Base-by-base conservation (phyloP, 2,329 filamentous ascomycete genomes). In the Ascochyta koolunga region DNA sequence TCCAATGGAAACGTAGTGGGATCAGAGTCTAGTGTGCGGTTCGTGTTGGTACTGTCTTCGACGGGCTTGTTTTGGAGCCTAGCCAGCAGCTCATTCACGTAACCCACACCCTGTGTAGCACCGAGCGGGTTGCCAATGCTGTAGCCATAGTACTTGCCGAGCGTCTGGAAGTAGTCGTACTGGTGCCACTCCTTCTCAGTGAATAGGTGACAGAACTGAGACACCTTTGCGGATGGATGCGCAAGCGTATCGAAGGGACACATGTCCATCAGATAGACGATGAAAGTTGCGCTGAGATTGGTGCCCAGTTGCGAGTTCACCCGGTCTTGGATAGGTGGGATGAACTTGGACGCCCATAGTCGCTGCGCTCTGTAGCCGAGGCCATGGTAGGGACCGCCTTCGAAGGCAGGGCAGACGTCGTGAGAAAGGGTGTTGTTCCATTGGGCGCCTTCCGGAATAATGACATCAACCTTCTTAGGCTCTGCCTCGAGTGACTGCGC, bases 81-180 rank as follows among this genome's bases (percentile, higher is more conserved):
- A 4, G 93, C 89, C 48, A 96, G 83, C 10, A 97, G 84, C 78
- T 97, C 93, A 73, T 96, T 96, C 50, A 88, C 86, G 67, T 88
- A 97, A 2, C 93, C 93, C 1, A 95, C 89, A 1, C 93, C 93
- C 74, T 96, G 91, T 0, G 91, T 91, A 5, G 92, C 84, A 0
- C 89, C 93, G 6, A 96, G 82, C 0, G 86, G 83, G 68, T 91
- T 92, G 13, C 92, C 92, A 24, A 83, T 82, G 10, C 88, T 86
- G 73, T 87, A 93, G 49, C 88, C 87, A 74, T 96, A 96, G 81
- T 88, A 96, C 71, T 96, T 96, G 60, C 86, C 86, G 8, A 97
- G 77, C 0, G 88, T 85, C 71, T 91, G 83, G 72, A 87, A 88
- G 78, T 96, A 96, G 73, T 92, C 87, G 75, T 96, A 96, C 54